Evolutionary conservation across 2,329 filamentous ascomycete species (phyloP).

Genomic region (Chalara sp.): DNA sequence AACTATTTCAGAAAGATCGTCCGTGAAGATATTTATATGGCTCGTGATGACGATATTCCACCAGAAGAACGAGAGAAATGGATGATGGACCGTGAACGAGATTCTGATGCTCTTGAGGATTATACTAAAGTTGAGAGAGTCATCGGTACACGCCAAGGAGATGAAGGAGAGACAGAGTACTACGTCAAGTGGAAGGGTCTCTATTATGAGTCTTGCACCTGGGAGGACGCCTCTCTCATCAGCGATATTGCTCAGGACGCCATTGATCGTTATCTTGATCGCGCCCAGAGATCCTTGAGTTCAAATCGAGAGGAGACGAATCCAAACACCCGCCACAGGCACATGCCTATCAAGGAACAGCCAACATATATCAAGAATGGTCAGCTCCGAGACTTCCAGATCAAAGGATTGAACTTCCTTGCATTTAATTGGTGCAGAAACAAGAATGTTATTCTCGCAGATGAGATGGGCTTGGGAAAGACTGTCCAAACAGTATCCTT

Average conservation of each 20-base stretch:
- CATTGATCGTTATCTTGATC: constrained; percentile 86
- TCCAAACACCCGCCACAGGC: constrained; percentile 61
- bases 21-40: constrained; percentile 70
- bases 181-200: constrained; percentile 96
- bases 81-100: constrained; percentile 88
- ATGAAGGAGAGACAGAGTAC: constrained; percentile 79
- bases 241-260: constrained; percentile 76
- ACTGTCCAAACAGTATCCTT: constrained; percentile 97
- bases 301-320: constrained; percentile 77
- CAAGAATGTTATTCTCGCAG: constrained; percentile 94
- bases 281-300: constrained; percentile 70
- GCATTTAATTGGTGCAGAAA: constrained; percentile 91
- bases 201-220: constrained; percentile 90
- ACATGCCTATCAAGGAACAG: constrained; percentile 70
- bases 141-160: constrained; percentile 70
- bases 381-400: constrained; percentile 84
- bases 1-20: constrained; percentile 90
- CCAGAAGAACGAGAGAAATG: constrained; percentile 89
- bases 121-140: constrained; percentile 91
- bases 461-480: constrained; percentile 98
- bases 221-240: constrained; percentile 75
- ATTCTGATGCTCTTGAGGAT: constrained; percentile 80
- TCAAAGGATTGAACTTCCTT: constrained; percentile 90
- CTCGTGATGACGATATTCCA: constrained; percentile 65
- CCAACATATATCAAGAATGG: constrained; percentile 81